Base-by-base conservation (phyloP, 2,329 filamentous ascomycete genomes). In the Bipolaris victoriae region DNA sequence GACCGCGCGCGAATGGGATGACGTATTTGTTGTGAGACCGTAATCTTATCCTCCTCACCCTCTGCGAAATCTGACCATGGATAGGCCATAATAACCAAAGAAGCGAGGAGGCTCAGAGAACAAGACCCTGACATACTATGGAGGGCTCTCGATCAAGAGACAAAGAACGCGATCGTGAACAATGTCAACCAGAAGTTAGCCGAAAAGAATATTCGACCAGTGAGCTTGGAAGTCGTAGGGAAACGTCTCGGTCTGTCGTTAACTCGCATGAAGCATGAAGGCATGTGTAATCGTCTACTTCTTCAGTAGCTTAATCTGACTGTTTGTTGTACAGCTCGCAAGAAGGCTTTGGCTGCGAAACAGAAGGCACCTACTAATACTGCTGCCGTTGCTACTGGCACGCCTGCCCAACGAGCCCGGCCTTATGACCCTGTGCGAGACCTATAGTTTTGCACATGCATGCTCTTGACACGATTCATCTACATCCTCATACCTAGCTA, bases 341-440 rank as follows among this genome's bases (percentile, higher is more conserved):
- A 16, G 20, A 33, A 31, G 20, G 43, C 43, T 11, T 29, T 33
- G 11, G 43, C 29, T 35, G 44, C 44, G 18, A 18, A 33, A 33
- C 29, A 22, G 29, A 46, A 35, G 13, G 29, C 16, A 15, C 16
- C 29, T 31, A 33, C 44, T 18, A 35, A 20, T n/a, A 5, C 44
- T 29, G 29, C 44, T 26, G n/a, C 22, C 15, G 10, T 13, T 43
- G 5, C 40, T 13, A 31, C 10, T 31, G 11, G 29, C 29, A 46
- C 18, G 18, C 13, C 43, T 9, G 29, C 29, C 29, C 11, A 35
- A 11, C 16, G 44, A 22, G 11, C 44, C 13, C 44, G 29, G 7
- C 44, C 44, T 46, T 46, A 46, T 29, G 44, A 46, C 18, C 44
- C 44, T 22, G 44, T 46, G 18, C 44, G 44, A 46, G 44, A 46